Base-by-base conservation (phyloP, 148 eudicot species). In the Spergularia bocconei region DNA sequence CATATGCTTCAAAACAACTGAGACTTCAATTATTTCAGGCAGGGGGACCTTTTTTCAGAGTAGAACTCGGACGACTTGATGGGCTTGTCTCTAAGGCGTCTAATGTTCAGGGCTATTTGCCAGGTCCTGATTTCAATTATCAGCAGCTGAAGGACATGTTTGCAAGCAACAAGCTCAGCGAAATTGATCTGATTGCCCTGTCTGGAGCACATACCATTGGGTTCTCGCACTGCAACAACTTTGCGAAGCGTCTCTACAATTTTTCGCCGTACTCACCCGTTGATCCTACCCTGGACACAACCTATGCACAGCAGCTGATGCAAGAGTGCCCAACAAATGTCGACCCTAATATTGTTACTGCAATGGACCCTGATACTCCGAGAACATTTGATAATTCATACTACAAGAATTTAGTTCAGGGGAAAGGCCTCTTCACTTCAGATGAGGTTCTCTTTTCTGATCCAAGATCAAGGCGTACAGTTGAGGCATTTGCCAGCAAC, bases 361-460 rank as follows among this genome's bases (percentile, higher is more conserved):
- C 76, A 48, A 65, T 87, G 82, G 97, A 91, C 75, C 90, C 88
- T 10, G 60, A 29, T 5, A 87, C 88, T n/a, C 87, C 91, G 39
- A 41, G 21, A 23, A 57, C 57, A 6, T 89, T 87, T n/a, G 91
- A 91, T 70, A 91, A 86, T 65, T 65, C 17, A 33, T 89, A 91
- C 52, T 89, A 74, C 68, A 79, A 85, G 78, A 79, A 83, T 70
- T 82, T 91, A 71, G 73, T 86, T n/a, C 75, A 76, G 17, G 86
- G 93, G 48, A 89, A 85, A 73, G 91, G 97, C 0, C 38, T 88
- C 78, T 85, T 90, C 23, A 85, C 85, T 64, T 90, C 91, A 17
- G 94, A 91, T 74, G 78, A 84, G 66, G 86, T 79, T 72, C 84
- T 91, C n/a, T 89, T 77, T 68, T 73, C 87, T 1, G 69, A 84